Conservation (phyloP, 768 basidiomycete species). For the Favolaschia claudopus region DNA sequence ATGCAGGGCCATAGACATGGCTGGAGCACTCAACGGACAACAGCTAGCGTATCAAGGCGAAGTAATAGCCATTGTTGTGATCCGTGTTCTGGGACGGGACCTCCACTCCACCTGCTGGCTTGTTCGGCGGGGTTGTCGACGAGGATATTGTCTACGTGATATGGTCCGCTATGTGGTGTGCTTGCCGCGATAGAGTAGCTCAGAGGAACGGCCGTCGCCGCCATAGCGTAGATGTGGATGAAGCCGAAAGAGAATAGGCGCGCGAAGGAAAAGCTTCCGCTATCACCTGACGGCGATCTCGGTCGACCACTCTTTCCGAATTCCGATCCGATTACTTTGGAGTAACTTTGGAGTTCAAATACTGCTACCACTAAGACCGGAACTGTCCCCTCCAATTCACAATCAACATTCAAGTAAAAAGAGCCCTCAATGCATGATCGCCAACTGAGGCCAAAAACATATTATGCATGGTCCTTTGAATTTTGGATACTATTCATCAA, state of each 20-base stretch:
- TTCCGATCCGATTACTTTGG: too few relatives aligned
- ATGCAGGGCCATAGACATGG: neutral
- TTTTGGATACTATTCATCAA: constrained; percentile 76
- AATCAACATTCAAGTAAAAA: too few relatives aligned
- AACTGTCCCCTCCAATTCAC: too few relatives aligned
- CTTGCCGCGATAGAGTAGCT: constrained; percentile 63
- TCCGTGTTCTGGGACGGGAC: constrained; percentile 56
- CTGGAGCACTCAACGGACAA: constrained; percentile 68
- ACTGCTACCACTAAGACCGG: too few relatives aligned
- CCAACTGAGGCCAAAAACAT: too few relatives aligned
- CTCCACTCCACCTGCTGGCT: constrained; percentile 79
- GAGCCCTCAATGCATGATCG: neutral
- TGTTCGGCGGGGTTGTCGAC: constrained; percentile 69
- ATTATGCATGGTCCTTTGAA: neutral
- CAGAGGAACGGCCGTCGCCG: constrained; percentile 44
- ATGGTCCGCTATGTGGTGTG: constrained; percentile 76
- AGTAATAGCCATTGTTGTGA: constrained; percentile 77
- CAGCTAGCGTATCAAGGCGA: constrained; percentile 61
- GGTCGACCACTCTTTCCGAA: too few relatives aligned
- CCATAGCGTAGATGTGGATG: too few relatives aligned
- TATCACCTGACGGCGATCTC: too few relatives aligned
- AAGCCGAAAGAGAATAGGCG: too few relatives aligned
- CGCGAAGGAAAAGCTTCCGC: too few relatives aligned
- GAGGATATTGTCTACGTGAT: constrained; percentile 74
- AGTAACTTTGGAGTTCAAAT: too few relatives aligned